These are phyloP conservation scores for Aureobasidium leucospermi DNA, from an alignment of 2,329 filamentous ascomycete species.

Conservation along the genomic window DNA sequence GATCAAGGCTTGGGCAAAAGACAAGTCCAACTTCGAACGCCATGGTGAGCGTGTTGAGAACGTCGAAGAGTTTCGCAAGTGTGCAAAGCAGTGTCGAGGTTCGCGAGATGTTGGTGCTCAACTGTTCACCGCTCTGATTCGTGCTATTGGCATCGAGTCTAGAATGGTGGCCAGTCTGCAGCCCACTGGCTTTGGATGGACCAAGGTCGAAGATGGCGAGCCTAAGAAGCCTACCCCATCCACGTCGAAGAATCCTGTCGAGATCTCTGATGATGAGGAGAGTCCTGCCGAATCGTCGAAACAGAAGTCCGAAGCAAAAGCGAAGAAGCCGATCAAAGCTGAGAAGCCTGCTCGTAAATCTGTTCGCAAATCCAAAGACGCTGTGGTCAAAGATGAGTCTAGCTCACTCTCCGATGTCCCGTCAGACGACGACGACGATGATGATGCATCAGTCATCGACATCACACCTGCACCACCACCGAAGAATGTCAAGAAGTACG, in stretches of 20 bases:
- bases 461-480: slow-evolving; percentile 40
- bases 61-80: slow-evolving; percentile 59
- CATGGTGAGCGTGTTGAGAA: slow-evolving; percentile 72
- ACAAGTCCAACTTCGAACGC: slow-evolving; percentile 51
- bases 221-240: slow-evolving; percentile 29
- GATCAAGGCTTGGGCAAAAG: slow-evolving; percentile 60
- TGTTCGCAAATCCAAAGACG: slow-evolving; percentile 30
- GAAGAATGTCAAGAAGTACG: slow-evolving; percentile 49
- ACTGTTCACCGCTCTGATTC: slow-evolving; percentile 76
- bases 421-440: slow-evolving; percentile 37
- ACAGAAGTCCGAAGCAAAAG: slow-evolving; percentile 11
- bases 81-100: slow-evolving; percentile 64
- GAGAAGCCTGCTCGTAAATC: slow-evolving; percentile 22
- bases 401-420: slow-evolving; percentile 35
- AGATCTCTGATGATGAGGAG: slow-evolving; percentile 17
- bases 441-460: slow-evolving; percentile 50
- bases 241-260: slow-evolving; percentile 3
- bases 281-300: slow-evolving; percentile 4
- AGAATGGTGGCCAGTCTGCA: slow-evolving; percentile 80
- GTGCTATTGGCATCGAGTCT: slow-evolving; percentile 73
- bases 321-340: slow-evolving; percentile 14
- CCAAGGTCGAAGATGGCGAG: slow-evolving; percentile 70
- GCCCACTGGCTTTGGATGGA: slow-evolving; percentile 84
- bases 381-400: slow-evolving; percentile 41
- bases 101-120: slow-evolving; percentile 85